Evolutionary conservation across 495 filamentous ascomycete species (phyloP).

Genomic region (Pyrenopolyporus hunteri): DNA sequence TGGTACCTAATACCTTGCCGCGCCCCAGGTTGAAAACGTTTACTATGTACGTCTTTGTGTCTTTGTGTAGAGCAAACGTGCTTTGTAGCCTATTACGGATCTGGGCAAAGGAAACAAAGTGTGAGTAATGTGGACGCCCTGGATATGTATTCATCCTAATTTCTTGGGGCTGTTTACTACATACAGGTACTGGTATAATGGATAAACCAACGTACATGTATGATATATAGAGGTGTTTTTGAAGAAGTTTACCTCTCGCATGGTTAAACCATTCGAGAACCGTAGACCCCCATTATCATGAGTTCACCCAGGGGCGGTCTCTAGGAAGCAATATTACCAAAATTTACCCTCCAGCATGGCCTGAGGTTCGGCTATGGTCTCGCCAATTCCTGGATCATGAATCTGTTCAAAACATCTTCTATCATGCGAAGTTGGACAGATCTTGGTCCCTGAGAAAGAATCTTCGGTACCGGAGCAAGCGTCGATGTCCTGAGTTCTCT

Average conservation of each 20-base stretch:
- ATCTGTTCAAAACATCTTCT: background rate
- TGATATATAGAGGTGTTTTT: no score
- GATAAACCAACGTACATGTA: no score
- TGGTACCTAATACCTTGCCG: constrained; percentile 10
- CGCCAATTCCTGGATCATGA: constrained; percentile 9
- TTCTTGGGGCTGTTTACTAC: no score
- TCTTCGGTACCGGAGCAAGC: constrained; percentile 7
- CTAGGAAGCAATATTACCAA: no score
- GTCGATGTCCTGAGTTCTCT: constrained; percentile 6
- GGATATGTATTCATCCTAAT: no score
- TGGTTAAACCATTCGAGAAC: no score
- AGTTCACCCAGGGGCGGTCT: no score
- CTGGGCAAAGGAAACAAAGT: background rate
- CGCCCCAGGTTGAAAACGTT: constrained; percentile 2
- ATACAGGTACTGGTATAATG: no score
- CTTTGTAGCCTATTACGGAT: constrained; percentile 5
- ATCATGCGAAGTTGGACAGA: no score
- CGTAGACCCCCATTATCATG: no score
- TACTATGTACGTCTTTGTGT: constrained; percentile 12
- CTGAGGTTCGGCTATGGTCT: background rate
- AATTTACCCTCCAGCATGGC: background rate
- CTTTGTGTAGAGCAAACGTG: constrained; percentile 9
- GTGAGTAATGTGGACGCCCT: background rate
- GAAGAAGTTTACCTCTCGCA: no score
- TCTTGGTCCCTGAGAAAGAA: constrained; percentile 10